Evolutionary conservation across 2,329 filamentous ascomycete species (phyloP), one percentile per base, ranked within the genome.

Genomic region (Arachnopeziza araneosa): DNA sequence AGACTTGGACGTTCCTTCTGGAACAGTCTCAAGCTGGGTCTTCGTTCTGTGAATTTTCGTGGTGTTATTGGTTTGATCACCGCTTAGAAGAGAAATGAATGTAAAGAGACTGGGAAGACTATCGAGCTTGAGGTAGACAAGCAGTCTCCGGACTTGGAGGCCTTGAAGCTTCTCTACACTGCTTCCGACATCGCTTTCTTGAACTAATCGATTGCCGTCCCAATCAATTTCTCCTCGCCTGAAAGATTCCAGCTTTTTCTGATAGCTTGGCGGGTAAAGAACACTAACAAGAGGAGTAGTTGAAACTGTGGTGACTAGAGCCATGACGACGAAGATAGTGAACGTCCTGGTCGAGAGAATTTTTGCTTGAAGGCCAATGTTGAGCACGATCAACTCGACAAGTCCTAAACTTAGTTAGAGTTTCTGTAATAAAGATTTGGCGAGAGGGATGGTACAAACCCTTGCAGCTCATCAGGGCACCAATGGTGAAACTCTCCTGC

Each of bases 391-490:
- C 36, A 44, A 44, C 17, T 44, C 36, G 12, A 44, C 36, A 44
- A 44, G 36, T 19, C 36, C 36, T 44, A 19, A 8, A 19, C 17
- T 17, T 14, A 17, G 17, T 44, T 44, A 44, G 36, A 19, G 10
- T 17, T n/a, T n/a, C 36, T 44, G 36, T 17, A 44, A 8, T 14
- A 19, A 14, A 19, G 36, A 44, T 44, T 44, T 14, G 96, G 74
- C n/a, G 97, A 93, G 72, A 98, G 97, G 56, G 98, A 78, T 97
- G 93, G 0, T 97, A 93, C 10, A 98, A 80, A 69, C 93, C 93
- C 74, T 98, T 98, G 75, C 93, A 98, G 75, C 91, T 96, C 93
- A 98, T 98, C 68, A 97, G 76, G 19, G 88, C 85, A 17, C 93
- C 93, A 66, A 98, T 95, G 1, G 91, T 85, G 32, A 96, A 83